Percentiles rank a stretch among this genome's conserved stretches.
Evolutionary conservation across 495 filamentous ascomycete genomes (phyloP).

Genomic region (Lindgomyces ingoldianus): DNA sequence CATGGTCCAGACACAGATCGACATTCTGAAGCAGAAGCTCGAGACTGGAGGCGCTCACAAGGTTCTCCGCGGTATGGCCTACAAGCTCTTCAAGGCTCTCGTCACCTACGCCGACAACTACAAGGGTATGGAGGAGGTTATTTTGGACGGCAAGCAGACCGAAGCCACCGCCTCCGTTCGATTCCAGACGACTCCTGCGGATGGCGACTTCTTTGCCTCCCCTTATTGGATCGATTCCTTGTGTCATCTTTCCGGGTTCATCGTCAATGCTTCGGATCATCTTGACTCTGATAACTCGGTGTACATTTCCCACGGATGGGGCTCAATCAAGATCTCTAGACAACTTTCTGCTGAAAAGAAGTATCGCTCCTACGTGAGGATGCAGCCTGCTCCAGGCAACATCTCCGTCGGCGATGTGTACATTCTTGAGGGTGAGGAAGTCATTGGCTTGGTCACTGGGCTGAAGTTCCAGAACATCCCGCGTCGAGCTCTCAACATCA

Average conservation of each 20-base stretch:
- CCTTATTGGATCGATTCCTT: conserved; percentile 56
- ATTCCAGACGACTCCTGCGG: conserved; percentile 48
- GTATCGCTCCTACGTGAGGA: conserved; percentile 49
- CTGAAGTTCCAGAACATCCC: conserved; percentile 52
- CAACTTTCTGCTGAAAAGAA: conserved; percentile 44
- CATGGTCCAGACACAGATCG: conserved; percentile 51
- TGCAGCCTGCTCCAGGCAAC: conserved; percentile 48
- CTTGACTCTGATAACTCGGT: conserved; percentile 51
- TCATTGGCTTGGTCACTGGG: conserved; percentile 46
- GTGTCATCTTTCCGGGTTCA: conserved; percentile 56
- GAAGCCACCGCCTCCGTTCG: conserved; percentile 49
- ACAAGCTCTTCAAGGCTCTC: conserved; percentile 52
- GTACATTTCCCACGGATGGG: conserved; percentile 51
- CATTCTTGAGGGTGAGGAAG: conserved; percentile 48
- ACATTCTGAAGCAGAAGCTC: conserved; percentile 47
- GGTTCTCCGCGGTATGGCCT: conserved; percentile 50
- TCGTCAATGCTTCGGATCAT: conserved; percentile 55
- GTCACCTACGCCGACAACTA: conserved; percentile 49
- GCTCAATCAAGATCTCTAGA: conserved; percentile 45
- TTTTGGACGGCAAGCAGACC: conserved; percentile 48
- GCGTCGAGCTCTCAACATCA: conserved; percentile 47
- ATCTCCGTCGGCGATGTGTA: conserved; percentile 49
- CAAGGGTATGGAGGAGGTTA: conserved; percentile 49
- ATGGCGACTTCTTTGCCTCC: conserved; percentile 48
- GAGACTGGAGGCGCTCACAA: conserved; percentile 48